Evolutionary conservation across 176 grass and related monocot species (phyloP), one percentile per base, ranked within the genome.

Genomic region (Hyparrhenia diplandra): DNA sequence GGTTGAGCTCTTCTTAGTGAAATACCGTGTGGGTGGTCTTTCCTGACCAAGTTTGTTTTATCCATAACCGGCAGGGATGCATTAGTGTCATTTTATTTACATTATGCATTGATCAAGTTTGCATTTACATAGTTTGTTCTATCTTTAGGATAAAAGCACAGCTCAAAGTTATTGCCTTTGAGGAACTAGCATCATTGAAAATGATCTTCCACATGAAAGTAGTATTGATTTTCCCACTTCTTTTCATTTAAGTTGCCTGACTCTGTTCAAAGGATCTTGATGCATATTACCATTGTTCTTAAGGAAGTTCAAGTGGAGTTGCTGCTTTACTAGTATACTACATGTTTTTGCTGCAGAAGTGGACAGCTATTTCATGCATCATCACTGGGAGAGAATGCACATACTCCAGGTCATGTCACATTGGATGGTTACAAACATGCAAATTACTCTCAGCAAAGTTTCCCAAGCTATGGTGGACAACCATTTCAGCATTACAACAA

Each of bases 401-500:
- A 81, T 80, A 82, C 70, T 73, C 57, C 79, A 23, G 69, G 84
- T 41, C 74, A 40, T 67, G 37, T 42, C 14, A 29, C 62, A 69
- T 54, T 74, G 73, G 74, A 83, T 79, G 63, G 79, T 68, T 90
- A 90, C 79, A 83, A 62, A 21, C 46, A 73, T 69, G 40, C 79
- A 86, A 90, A 74, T 60, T 74, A 83, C 83, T 86, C 79, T 79
- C 88, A 86, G 74, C 79, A 28, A 67, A 94, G 78, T 64, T 85
- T 80, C 34, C 78, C 78, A 65, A 80, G 35, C 69, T 75, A 37
- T 34, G 73, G 60, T 80, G 87, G 87, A 65, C 92, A 92, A 54
- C 79, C 87, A 81, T 93, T 88, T 91, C 92, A 91, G 80, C 84
- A 62, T 47, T 80, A 85, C 57, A 85, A n/a, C n/a, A n/a, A 89